Evolutionary conservation across 441 rosid genomes (phyloP), one percentile per base, ranked within the genome.

Genomic region (Pelargonium citronellum): DNA sequence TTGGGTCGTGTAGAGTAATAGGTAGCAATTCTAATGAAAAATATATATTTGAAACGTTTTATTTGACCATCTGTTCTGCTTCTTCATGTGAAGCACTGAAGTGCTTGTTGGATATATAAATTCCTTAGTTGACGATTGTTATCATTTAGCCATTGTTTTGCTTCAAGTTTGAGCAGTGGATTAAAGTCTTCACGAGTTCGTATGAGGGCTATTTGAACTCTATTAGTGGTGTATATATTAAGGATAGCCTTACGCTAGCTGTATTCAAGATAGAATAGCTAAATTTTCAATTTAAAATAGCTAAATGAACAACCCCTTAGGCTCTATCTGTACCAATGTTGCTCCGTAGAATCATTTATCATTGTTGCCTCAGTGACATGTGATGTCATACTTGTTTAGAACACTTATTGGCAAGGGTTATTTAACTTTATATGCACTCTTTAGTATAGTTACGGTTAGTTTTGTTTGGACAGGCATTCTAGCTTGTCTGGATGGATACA

Each of bases 401-500:
- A 30, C 37, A 30, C 37, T 30, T 30, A 30, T 30, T 30, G 37
- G 5, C 37, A 30, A 30, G 4, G 37, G 37, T 30, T 30, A 30
- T 30, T 30, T 30, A 30, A 30, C 37, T 30, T 30, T 10, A 43
- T 43, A 43, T 7, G 8, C 11, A 43, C 11, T 10, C 47, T 43
- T 2, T 43, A 10, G 47, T 43, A 43, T 43, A 43, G 11, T 10
- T 43, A 43, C 2, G 47, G 11, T 43, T 1, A 43, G 47, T 30
- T 30, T 30, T 30, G 37, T 19, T 57, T 34, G 7, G 15, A 72
- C 87, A 93, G 89, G 96, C 68, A 81, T 88, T 76, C 81, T 95
- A 64, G 88, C 97, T 10, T 90, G 92, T 77, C 85, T 91, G 15
- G 99, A 94, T 81, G 96, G 97, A 24, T 89, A 91, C 64, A 91